Conservation (phyloP, 495 filamentous ascomycete species). For the Jackrogersella minutella region DNA sequence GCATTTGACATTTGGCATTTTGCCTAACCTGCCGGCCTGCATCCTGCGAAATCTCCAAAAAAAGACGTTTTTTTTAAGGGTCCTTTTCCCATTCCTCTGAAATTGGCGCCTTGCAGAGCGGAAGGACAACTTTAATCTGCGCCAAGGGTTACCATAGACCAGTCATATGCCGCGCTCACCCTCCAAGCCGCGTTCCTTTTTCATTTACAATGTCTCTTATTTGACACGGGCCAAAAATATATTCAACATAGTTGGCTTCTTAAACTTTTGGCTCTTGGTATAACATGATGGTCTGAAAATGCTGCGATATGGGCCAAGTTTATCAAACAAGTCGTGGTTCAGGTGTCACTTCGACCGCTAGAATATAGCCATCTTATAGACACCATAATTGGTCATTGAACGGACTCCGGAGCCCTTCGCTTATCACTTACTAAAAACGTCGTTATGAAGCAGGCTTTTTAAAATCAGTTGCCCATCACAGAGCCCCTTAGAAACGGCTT, state of each 20-base stretch:
- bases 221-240: slow-evolving; percentile 6
- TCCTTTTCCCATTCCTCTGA: slow-evolving; percentile 26
- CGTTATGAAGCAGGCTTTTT: slow-evolving; percentile 41
- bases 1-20: slow-evolving; percentile 30
- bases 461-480: slow-evolving; percentile 43
- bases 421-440: slow-evolving; percentile 42
- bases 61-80: slow-evolving; percentile 26
- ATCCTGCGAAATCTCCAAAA: slow-evolving; percentile 24
- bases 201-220: slow-evolving; percentile 12
- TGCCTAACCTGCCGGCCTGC: slow-evolving; percentile 38
- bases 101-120: slow-evolving; percentile 38
- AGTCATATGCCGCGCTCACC: slow-evolving; percentile 22
- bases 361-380: slow-evolving; percentile 30
- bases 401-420: slow-evolving; percentile 36
- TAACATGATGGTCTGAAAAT: slow-evolving; percentile 5
- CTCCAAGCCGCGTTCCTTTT: slow-evolving; percentile 26
- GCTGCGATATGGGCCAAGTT: slow-evolving; percentile 19
- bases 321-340: slow-evolving; percentile 18
- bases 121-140: slow-evolving; percentile 37
- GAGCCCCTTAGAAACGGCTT: slow-evolving; percentile 39
- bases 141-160: slow-evolving; percentile 28
- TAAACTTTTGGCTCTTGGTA: too few relatives aligned
- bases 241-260: slow-evolving; percentile 1
- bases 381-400: slow-evolving; percentile 37
- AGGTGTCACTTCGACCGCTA: slow-evolving; percentile 38